phyloP scores from a whole-genome alignment of 345 rosid genomes.

The Sonneratia caseolaris region DNA sequence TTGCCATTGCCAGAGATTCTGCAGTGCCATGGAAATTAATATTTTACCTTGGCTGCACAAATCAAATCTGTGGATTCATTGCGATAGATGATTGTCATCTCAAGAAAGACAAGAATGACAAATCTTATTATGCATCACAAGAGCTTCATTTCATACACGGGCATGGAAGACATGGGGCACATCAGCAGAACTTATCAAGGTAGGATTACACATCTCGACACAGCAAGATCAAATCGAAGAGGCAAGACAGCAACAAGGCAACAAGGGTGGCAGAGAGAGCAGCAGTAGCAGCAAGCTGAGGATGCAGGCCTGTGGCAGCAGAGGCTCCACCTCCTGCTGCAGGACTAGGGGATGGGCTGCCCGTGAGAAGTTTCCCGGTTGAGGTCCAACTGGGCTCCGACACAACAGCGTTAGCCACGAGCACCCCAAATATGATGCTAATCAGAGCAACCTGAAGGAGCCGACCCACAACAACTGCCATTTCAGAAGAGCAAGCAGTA shows the following conservation, averaged over 20 bases:
- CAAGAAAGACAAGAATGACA: not conserved
- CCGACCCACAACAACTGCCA: too few species aligned
- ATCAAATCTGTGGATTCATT: not conserved
- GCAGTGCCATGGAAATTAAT: not conserved
- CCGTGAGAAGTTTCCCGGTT: not conserved
- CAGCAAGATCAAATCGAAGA: not conserved
- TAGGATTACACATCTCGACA: not conserved
- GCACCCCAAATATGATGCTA: not conserved
- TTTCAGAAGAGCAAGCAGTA: too few species aligned
- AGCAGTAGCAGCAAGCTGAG: not conserved
- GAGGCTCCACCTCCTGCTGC: not conserved
- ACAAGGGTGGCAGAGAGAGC: not conserved
- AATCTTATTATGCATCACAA: not conserved
- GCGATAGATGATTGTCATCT: not conserved
- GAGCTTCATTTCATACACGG: not conserved
- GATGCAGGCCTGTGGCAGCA: slow-evolving; percentile 1
- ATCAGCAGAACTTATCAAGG: not conserved
- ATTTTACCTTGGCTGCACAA: not conserved
- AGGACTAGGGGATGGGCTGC: not conserved
- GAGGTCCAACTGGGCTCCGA: not conserved
- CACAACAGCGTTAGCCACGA: not conserved
- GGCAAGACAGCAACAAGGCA: not conserved
- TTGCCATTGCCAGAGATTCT: not conserved
- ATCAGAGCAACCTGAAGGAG: too few species aligned
- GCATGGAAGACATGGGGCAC: not conserved